Conservation (phyloP, 805 yeast genomes). For the Wickerhamiella azyma region DNA sequence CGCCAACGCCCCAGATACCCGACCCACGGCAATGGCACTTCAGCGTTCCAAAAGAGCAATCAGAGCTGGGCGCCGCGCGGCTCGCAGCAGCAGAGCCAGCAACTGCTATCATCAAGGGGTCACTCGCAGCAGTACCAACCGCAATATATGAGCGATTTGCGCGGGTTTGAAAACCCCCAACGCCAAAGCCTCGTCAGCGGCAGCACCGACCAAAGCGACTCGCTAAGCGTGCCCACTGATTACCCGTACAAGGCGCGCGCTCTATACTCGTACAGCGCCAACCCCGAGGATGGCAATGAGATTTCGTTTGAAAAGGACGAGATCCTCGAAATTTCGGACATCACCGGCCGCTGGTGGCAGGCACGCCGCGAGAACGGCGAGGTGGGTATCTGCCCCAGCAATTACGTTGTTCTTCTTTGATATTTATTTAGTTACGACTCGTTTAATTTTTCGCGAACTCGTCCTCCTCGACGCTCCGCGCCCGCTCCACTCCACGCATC, state of each 20-base stretch:
- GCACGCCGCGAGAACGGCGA: conserved; percentile 82
- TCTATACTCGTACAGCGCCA: conserved; percentile 73
- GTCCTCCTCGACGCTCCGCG: too few species aligned
- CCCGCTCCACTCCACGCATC: too few species aligned
- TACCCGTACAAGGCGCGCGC: conserved; percentile 83
- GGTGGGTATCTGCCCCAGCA: conserved; percentile 92
- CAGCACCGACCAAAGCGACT: conserved; percentile 9
- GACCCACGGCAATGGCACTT: conserved; percentile 2
- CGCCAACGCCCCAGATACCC: conserved; percentile 9
- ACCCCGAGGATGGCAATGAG: conserved; percentile 86
- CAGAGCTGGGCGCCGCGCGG: conserved; percentile 6
- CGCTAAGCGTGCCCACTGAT: conserved; percentile 21
- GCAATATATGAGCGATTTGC: conserved; percentile 15
- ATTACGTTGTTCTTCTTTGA: conserved; percentile 56
- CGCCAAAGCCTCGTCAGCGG: conserved; percentile 7
- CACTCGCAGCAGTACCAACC: conserved; percentile 8
- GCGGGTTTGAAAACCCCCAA: conserved; percentile 8
- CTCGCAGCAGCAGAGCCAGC: neutral
- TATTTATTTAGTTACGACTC: conserved; percentile 4
- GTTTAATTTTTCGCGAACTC: too few species aligned
- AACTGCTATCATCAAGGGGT: neutral
- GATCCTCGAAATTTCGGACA: conserved; percentile 79
- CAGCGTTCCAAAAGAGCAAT: conserved; percentile 3
- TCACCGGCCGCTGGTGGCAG: conserved; percentile 98
- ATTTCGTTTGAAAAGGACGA: conserved; percentile 84